Percentiles rank a stretch among this genome's conserved stretches.
Conservation (phyloP, 2,329 filamentous ascomycete genomes). For the Microdochium paspali region DNA sequence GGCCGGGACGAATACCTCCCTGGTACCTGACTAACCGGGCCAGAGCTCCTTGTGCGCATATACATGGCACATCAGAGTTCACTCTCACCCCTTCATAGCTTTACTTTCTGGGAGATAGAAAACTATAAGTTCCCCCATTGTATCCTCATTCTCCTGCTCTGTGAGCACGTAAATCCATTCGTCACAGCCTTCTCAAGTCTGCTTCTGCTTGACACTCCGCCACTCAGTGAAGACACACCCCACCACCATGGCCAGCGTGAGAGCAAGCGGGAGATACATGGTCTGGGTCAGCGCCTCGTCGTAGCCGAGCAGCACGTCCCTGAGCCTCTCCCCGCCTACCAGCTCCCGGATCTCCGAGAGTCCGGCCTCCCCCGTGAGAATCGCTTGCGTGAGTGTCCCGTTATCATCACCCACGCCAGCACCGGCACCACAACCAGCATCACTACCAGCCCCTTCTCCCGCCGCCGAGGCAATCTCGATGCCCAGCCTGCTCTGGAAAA, state of each 20-base stretch:
- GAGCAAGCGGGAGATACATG: constrained; percentile 5
- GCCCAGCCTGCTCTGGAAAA: constrained; percentile 4
- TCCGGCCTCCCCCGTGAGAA: neutral
- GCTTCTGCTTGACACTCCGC: constrained; percentile 2
- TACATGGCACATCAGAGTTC: too few relatives aligned
- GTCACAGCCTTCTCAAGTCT: neutral
- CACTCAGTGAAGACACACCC: constrained; percentile 2
- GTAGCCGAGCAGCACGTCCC: constrained; percentile 6
- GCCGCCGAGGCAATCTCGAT: constrained; percentile 2
- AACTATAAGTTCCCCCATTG: too few relatives aligned
- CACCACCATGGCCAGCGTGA: neutral
- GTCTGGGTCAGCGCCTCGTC: constrained; percentile 7
- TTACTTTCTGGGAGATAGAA: too few relatives aligned
- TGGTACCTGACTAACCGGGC: too few relatives aligned
- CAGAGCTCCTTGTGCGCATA: too few relatives aligned
- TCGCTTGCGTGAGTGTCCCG: neutral
- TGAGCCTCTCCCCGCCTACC: constrained; percentile 4
- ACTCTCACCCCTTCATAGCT: too few relatives aligned
- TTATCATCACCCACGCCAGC: neutral
- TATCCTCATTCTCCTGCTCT: too few relatives aligned
- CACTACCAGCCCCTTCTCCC: neutral
- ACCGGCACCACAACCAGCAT: neutral
- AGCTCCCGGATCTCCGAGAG: constrained; percentile 3
- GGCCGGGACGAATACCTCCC: too few relatives aligned
- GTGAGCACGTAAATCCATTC: too few relatives aligned